Evolutionary conservation across 2,329 filamentous ascomycete genomes (phyloP), one percentile per base, ranked within the genome.

Genomic region (Fusarium verrucosum): DNA sequence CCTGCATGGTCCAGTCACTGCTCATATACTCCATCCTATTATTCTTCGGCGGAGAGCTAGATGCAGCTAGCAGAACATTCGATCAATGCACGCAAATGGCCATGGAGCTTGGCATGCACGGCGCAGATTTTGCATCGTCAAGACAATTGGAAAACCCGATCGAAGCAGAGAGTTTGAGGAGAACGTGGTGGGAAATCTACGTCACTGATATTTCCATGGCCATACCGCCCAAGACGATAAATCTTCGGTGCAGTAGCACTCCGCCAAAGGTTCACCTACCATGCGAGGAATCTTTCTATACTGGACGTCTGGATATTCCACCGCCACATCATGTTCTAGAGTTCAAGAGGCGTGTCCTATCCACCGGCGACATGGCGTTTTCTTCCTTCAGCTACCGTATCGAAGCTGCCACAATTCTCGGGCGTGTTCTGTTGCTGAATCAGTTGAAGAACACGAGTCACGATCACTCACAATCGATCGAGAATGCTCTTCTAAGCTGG

Each of bases 141-240:
- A 43, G 38, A 7, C 50, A 67, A 11, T 28, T 65, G 0, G 64
- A 65, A 0, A 50, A 40, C 10, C 63, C 59, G 0, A 54, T 70
- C 6, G 65, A 69, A 10, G 64, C 59, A 1, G 68, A 70, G 23
- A 70, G 68, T 11, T 32, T 70, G 2, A 62, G 68, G 10, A 55
- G 68, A 19, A 70, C 68, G 0, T 70, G 68, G 68, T 70, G 68
- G 68, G 68, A 70, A 22, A 67, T 70, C 10, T 70, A 65, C 7
- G 53, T 69, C 1, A 69, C 65, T 1, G 68, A 70, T 1, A 55
- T 68, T 3, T 43, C 68, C 14, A 70, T 70, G 59, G 62, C 68
- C 0, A 50, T 68, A 6, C 57, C 65, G 0, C 66, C 52, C 3
- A 58, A 57, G 5, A 57, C 58, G 0, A 67, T 66, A 7, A 49